These are phyloP conservation scores for Parmelia sp. DNA, from an alignment of 495 filamentous ascomycete species.

Conservation along the genomic window DNA sequence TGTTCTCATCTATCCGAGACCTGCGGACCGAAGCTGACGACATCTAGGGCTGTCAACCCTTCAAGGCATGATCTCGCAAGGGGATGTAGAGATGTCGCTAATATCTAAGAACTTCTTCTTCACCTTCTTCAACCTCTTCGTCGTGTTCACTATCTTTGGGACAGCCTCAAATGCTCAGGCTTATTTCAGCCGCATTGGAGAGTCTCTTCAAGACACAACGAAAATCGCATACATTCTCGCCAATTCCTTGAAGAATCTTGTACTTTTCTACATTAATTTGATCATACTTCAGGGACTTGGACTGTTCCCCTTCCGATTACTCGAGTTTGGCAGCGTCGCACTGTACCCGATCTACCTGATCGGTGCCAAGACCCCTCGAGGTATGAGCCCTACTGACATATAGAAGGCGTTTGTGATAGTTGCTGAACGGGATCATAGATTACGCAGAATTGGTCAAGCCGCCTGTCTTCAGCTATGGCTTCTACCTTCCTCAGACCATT, in stretches of 20 bases:
- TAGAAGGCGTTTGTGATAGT: background rate
- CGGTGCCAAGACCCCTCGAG: slow-evolving; percentile 77
- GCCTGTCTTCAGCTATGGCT: slow-evolving; percentile 89
- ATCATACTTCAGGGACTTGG: slow-evolving; percentile 90
- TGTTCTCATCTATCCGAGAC: slow-evolving; percentile 20
- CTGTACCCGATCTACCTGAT: slow-evolving; percentile 77
- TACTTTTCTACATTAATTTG: slow-evolving; percentile 87
- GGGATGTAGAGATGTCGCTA: slow-evolving; percentile 88
- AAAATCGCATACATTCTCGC: slow-evolving; percentile 73
- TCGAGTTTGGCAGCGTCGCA: slow-evolving; percentile 80
- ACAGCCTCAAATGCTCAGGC: slow-evolving; percentile 60
- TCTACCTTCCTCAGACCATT: slow-evolving; percentile 87
- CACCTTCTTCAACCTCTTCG: slow-evolving; percentile 97
- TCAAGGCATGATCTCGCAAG: slow-evolving; percentile 91
- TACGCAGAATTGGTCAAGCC: slow-evolving; percentile 78
- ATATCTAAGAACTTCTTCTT: slow-evolving; percentile 99
- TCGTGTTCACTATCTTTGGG: slow-evolving; percentile 87
- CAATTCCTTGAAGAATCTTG: slow-evolving; percentile 60
- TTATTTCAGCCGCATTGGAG: slow-evolving; percentile 63
- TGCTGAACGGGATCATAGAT: slow-evolving; percentile 40
- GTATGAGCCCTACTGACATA: slow-evolving; percentile 26
- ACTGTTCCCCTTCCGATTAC: slow-evolving; percentile 83
- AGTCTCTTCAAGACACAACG: slow-evolving; percentile 69
- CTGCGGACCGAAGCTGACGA: slow-evolving; percentile 12
- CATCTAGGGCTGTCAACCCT: slow-evolving; percentile 62